phyloP scores from a whole-genome alignment of 140 eudicot genomes.

The Senecio squalidus region DNA sequence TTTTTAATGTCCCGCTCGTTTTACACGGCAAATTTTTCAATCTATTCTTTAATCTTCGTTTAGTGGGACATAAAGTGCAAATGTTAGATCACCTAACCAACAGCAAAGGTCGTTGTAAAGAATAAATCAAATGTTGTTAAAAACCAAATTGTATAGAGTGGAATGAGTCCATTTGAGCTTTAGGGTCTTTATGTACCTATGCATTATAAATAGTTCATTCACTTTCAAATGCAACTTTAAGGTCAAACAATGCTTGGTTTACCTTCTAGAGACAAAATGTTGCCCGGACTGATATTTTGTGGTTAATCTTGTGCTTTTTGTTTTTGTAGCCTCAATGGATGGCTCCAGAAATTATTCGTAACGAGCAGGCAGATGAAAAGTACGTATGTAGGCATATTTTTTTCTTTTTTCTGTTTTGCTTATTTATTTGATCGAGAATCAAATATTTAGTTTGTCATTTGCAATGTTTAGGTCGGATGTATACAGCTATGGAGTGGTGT shows the following conservation, averaged over 20 bases:
- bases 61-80: no score
- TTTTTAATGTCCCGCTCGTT: background rate
- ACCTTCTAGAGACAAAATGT: background rate
- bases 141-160: no score
- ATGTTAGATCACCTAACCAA: no score
- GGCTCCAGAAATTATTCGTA: slow-evolving; percentile 92
- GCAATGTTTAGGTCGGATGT: no score
- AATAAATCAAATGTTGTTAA: background rate
- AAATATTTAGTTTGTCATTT: slow-evolving; percentile 32
- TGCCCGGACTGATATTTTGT: background rate
- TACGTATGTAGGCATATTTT: slow-evolving; percentile 18
- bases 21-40: no score
- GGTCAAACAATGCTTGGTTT: background rate
- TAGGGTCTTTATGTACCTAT: no score
- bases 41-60: background rate
- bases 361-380: slow-evolving; percentile 84
- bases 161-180: no score
- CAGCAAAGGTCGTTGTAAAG: background rate
- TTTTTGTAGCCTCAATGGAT: slow-evolving; percentile 87
- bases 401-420: background rate
- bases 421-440: slow-evolving; percentile 6
- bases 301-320: no score
- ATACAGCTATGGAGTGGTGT: no score
- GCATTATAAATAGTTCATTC: no score
- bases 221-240: no score